A percentile compares a stretch with the other conserved stretches of the same genome.
These are phyloP conservation scores for Phytophthora ohioensis DNA, from an alignment of 352 stramenopile species.

Conservation along the genomic window DNA sequence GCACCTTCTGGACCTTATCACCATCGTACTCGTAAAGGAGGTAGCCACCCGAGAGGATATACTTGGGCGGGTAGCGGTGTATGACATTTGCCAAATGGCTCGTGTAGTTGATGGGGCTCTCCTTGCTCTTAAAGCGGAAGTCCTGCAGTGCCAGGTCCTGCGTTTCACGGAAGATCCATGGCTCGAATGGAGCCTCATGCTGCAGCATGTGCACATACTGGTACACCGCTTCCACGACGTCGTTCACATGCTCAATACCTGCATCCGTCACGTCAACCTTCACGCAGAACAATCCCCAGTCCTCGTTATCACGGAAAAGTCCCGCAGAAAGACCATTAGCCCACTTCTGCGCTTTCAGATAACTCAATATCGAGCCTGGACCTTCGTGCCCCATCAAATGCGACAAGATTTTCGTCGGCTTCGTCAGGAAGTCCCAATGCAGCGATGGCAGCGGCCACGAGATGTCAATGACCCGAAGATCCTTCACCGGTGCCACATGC, in stretches of 20 bases:
- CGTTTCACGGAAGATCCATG: constrained; percentile 79
- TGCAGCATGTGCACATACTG: constrained; percentile 74
- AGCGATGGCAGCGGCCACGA: constrained; percentile 74
- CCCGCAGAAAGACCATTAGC: constrained; percentile 73
- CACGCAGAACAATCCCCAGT: constrained; percentile 73
- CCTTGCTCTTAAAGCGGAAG: constrained; percentile 85
- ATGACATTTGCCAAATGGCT: constrained; percentile 74
- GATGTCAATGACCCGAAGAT: constrained; percentile 76
- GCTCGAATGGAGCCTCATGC: constrained; percentile 44
- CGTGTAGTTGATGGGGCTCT: constrained; percentile 75
- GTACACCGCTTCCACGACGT: constrained; percentile 71
- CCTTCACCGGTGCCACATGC: constrained; percentile 73
- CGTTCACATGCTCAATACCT: constrained; percentile 66
- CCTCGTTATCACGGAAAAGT: constrained; percentile 74
- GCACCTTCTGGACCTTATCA: constrained; percentile 56
- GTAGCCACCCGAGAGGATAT: constrained; percentile 70
- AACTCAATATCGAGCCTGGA: constrained; percentile 91
- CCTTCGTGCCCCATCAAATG: constrained; percentile 96
- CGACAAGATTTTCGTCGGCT: constrained; percentile 87
- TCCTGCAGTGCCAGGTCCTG: constrained; percentile 64
- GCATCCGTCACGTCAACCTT: constrained; percentile 77
- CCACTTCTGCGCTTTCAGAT: constrained; percentile 89
- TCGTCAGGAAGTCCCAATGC: constrained; percentile 67
- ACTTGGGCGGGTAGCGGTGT: constrained; percentile 69
- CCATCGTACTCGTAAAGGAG: constrained; percentile 77